Conservation (phyloP, 495 filamentous ascomycete species). For the Copromyces sp. region DNA sequence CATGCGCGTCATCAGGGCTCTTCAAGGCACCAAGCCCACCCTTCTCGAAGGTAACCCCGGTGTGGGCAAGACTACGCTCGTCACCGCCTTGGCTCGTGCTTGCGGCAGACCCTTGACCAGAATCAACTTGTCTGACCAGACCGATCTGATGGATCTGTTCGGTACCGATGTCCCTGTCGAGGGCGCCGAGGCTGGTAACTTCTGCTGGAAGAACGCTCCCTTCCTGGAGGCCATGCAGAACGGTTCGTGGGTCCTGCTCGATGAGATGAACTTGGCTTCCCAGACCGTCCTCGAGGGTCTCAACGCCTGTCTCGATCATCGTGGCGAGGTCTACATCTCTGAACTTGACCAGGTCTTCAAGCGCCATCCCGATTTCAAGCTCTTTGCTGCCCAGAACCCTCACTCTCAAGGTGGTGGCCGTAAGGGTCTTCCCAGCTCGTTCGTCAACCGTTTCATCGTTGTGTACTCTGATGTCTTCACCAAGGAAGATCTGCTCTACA, state of each 20-base stretch:
- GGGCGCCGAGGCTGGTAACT: constrained; percentile 74
- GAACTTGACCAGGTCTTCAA: constrained; percentile 91
- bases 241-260: constrained; percentile 90
- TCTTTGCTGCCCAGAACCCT: constrained; percentile 96
- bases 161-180: constrained; percentile 94
- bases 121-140: constrained; percentile 96
- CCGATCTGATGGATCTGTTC: constrained; percentile 93
- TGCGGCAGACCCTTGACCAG: constrained; percentile 73
- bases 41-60: constrained; percentile 92
- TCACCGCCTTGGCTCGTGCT: constrained; percentile 70
- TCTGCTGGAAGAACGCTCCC: constrained; percentile 90
- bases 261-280: constrained; percentile 98
- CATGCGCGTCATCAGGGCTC: constrained; percentile 81
- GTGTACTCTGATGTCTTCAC: constrained; percentile 89
- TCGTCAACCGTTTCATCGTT: constrained; percentile 96
- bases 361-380: constrained; percentile 74
- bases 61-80: constrained; percentile 91
- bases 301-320: constrained; percentile 94
- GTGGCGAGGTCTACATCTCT: constrained; percentile 89
- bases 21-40: constrained; percentile 82
- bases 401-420: constrained; percentile 93
- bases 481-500: constrained; percentile 66
- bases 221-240: constrained; percentile 93
- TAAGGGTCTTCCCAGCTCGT: constrained; percentile 90
- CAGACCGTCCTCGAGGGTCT: constrained; percentile 95